Conservation (phyloP, 371 early-diverging fungal genomes). For the Haplosporangium sp. region DNA sequence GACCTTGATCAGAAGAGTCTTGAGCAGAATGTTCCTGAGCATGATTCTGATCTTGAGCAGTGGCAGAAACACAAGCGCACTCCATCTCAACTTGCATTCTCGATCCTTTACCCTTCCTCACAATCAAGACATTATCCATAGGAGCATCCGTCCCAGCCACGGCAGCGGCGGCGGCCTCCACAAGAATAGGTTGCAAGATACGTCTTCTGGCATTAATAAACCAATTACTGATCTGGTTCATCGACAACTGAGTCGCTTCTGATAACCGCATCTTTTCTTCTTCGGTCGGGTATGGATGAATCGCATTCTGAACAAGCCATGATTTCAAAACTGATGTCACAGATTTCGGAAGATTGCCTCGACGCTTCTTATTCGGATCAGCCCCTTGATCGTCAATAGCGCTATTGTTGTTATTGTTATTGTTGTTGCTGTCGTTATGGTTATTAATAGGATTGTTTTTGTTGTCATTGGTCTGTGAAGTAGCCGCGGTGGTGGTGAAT, state of each 20-base stretch:
- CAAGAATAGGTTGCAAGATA: conserved; percentile 60
- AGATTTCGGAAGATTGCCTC: conserved; percentile 72
- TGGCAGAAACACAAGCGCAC: background rate
- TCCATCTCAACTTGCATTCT: conserved; percentile 56
- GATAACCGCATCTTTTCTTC: conserved; percentile 77
- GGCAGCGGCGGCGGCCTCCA: conserved; percentile 48
- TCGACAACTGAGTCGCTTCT: conserved; percentile 71
- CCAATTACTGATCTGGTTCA: conserved; percentile 91
- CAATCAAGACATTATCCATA: conserved; percentile 50
- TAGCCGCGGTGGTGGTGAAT: background rate
- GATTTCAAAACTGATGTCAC: conserved; percentile 74
- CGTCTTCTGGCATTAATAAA: conserved; percentile 90
- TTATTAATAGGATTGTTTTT: no score
- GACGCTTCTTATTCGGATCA: conserved; percentile 55
- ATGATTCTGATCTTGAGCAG: background rate
- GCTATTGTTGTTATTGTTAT: conserved; percentile 2
- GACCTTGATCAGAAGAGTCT: background rate
- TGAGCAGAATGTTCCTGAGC: background rate
- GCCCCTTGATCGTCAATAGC: background rate
- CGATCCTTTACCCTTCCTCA: conserved; percentile 55
- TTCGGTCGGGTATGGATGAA: conserved; percentile 87
- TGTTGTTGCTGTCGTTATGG: no score
- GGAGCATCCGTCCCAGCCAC: conserved; percentile 54
- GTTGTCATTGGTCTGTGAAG: background rate
- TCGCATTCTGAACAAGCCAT: conserved; percentile 81